Evolutionary conservation across 2,329 filamentous ascomycete species (phyloP), one percentile per base, ranked within the genome.

Genomic region (Trichoderma cornu-damae): DNA sequence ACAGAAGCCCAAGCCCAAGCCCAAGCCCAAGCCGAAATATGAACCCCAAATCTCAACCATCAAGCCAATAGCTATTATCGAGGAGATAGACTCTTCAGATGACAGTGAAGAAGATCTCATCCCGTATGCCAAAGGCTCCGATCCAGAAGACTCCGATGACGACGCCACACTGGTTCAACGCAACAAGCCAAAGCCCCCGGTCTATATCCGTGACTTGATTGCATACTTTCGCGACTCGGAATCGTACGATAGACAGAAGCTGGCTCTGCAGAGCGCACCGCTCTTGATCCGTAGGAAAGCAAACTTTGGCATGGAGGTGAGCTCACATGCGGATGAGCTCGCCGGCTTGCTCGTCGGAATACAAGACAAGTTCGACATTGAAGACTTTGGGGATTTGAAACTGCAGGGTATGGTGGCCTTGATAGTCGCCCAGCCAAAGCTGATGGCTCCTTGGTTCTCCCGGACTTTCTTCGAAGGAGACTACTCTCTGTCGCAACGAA

Each of bases 381-480:
- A 89, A 0, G 76, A 85, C 20, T 97, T 97, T 67, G 77, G 87
- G 59, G 83, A 90, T 60, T 76, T 90, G 59, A 84, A 86, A 16
- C 76, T 94, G 3, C 87, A 96, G 69, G 85, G 86, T 12, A 86
- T 99, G 76, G 85, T 96, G 43, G 88, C 92, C 0, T 73, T 96
- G 6, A 76, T 96, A 0, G 79, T 94, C 2, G 86, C 89, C 0
- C 83, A 89, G 62, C 90, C 94, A 0, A 75, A 82, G 48, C 79
- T 82, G 52, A 90, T 96, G 82, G 92, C 85, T 0, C 88, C 84
- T 12, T 95, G 90, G 87, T 89, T 95, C 59, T 85, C 88, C 3
- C 84, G 86, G 57, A 87, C 88, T 0, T 95, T 94, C 68, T 97
- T 96, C 68, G 87, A 90, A 40, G 92, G 92, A 14, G 94, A 99